Conservation (phyloP, 139 green algal species). For the Chlorella sp. region DNA sequence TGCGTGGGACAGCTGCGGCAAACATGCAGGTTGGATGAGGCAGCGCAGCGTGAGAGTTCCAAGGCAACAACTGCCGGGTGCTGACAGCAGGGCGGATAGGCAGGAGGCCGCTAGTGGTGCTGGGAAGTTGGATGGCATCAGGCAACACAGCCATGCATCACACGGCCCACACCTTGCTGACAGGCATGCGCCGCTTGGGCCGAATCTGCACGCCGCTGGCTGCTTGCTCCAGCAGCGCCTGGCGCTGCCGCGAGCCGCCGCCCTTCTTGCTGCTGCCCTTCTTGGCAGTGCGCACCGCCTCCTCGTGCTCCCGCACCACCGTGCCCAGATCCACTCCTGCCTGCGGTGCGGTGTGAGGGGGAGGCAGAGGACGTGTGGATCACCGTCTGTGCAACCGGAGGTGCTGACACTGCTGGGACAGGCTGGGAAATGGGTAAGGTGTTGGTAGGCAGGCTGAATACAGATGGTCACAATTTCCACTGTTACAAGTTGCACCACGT, state of each 20-base stretch:
- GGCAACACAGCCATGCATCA: background rate
- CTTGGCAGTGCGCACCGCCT: constrained; percentile 18
- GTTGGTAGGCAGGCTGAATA: too few species aligned
- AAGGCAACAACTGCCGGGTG: too few species aligned
- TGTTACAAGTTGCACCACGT: background rate
- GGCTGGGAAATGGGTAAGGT: too few species aligned
- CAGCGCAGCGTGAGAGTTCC: too few species aligned
- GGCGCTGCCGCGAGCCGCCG: background rate
- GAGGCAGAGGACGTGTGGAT: too few species aligned
- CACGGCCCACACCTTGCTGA: constrained; percentile 41
- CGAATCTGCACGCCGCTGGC: constrained; percentile 62
- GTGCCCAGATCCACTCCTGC: constrained; percentile 78
- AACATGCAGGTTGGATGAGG: too few species aligned
- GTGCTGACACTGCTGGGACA: too few species aligned
- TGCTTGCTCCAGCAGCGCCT: constrained; percentile 20
- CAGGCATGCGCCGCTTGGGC: constrained; percentile 66
- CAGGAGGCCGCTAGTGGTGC: background rate
- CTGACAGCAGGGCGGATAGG: background rate
- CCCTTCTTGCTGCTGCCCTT: constrained; percentile 16
- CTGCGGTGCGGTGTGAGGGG: constrained; percentile 32
- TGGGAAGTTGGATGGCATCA: background rate
- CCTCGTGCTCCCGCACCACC: constrained; percentile 49
- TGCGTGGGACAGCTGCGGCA: too few species aligned
- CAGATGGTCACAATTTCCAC: too few species aligned
- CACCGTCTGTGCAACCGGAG: too few species aligned